Conservation (phyloP, 1,284 basidiomycete genomes). For the Anthracocystis panici-leucophaei region DNA sequence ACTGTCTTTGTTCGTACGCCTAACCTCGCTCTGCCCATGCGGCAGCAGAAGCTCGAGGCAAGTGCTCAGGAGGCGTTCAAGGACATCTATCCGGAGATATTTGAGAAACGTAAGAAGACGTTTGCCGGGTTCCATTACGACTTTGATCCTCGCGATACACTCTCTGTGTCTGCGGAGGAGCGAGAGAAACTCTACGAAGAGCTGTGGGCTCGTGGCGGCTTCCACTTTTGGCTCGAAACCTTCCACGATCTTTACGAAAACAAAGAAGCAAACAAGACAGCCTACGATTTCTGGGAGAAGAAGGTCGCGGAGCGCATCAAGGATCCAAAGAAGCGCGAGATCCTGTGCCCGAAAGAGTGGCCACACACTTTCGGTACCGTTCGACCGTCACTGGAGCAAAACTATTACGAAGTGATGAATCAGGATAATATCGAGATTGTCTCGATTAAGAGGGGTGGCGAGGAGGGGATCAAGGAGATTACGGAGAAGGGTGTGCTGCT, state of each 20-base stretch:
- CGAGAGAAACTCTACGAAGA: constrained; percentile 47
- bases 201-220: constrained; percentile 46
- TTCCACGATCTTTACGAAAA: constrained; percentile 51
- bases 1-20: constrained; percentile 59
- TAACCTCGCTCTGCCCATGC: constrained; percentile 57
- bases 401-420: constrained; percentile 71
- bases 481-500: constrained; percentile 73
- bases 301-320: constrained; percentile 48
- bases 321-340: constrained; percentile 58
- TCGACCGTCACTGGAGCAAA: constrained; percentile 53
- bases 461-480: constrained; percentile 71
- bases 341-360: constrained; percentile 52
- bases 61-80: constrained; percentile 53
- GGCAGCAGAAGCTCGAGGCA: constrained; percentile 42
- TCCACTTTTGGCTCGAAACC: constrained; percentile 58
- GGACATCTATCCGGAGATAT: constrained; percentile 54
- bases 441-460: constrained; percentile 69
- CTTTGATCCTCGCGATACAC: constrained; percentile 42
- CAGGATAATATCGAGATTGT: constrained; percentile 74
- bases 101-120: constrained; percentile 55
- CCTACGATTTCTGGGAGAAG: constrained; percentile 59
- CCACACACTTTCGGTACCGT: constrained; percentile 60
- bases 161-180: constrained; percentile 48
- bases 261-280: constrained; percentile 50
- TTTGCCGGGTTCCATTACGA: constrained; percentile 58